Evolutionary conservation across 2,329 filamentous ascomycete genomes (phyloP).

Genomic region (Trichoderma brevicompactum): DNA sequence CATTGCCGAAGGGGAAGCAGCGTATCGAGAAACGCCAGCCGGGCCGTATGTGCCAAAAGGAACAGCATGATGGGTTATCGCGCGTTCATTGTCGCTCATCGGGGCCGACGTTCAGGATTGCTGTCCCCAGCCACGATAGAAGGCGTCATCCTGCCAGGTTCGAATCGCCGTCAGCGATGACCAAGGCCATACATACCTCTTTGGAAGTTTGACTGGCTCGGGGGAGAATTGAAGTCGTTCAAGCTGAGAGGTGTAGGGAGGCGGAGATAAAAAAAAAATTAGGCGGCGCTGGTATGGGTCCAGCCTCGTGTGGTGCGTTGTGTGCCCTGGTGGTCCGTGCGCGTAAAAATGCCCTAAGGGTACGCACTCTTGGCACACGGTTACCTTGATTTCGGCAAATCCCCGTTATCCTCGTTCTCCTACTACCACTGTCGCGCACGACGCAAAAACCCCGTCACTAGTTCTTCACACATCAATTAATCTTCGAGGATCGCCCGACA

Average conservation of each 20-base stretch:
- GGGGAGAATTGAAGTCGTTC: slow-evolving; percentile 36
- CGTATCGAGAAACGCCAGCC: slow-evolving; percentile 55
- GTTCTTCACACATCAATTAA: slow-evolving; percentile 46
- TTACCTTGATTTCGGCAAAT: slow-evolving; percentile 45
- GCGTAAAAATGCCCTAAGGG: slow-evolving; percentile 51
- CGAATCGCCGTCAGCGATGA: slow-evolving; percentile 39
- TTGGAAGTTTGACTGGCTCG: slow-evolving; percentile 33
- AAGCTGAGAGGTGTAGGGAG: slow-evolving; percentile 32
- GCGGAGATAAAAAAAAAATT: slow-evolving; percentile 31
- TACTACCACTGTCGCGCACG: slow-evolving; percentile 40
- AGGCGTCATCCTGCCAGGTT: slow-evolving; percentile 48
- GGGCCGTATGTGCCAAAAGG: slow-evolving; percentile 11
- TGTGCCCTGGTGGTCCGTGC: slow-evolving; percentile 51
- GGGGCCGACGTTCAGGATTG: slow-evolving; percentile 55
- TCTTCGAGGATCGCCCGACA: slow-evolving; percentile 73
- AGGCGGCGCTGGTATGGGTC: slow-evolving; percentile 12
- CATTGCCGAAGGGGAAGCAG: slow-evolving; percentile 65
- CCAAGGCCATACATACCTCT: slow-evolving; percentile 51
- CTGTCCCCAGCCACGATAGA: slow-evolving; percentile 62
- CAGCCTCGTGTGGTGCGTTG: slow-evolving; percentile 37
- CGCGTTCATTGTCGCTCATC: slow-evolving; percentile 31
- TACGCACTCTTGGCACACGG: slow-evolving; percentile 36
- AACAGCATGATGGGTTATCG: slow-evolving; percentile 28
- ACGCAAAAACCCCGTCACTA: slow-evolving; percentile 38
- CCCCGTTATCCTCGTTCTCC: slow-evolving; percentile 39